phyloP scores from a whole-genome alignment of 2,329 filamentous ascomycete species.

The Arachnomyces sp. region DNA sequence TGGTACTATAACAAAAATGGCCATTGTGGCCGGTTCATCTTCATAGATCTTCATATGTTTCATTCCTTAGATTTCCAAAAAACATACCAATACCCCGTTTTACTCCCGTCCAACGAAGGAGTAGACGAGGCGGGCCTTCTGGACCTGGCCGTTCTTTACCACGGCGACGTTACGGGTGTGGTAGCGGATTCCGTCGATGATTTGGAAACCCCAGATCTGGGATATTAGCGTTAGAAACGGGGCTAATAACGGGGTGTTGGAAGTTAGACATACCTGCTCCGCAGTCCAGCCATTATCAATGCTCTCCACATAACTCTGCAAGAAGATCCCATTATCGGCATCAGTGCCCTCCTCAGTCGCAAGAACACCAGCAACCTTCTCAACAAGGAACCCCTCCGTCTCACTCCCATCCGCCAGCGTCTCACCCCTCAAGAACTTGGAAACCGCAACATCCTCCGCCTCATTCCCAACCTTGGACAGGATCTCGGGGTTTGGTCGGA shows the following conservation, averaged over 20 bases:
- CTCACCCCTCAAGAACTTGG: constrained; percentile 33
- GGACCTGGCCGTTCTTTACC: constrained; percentile 27
- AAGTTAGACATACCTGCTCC: constrained; percentile 36
- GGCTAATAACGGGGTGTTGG: constrained; percentile 2
- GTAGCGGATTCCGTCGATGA: constrained; percentile 31
- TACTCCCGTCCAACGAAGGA: constrained; percentile 21
- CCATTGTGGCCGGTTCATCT: too few relatives aligned
- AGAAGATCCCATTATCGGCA: constrained; percentile 30
- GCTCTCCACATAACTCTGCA: constrained; percentile 46
- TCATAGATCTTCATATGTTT: too few relatives aligned
- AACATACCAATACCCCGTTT: too few relatives aligned
- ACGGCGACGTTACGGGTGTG: constrained; percentile 37
- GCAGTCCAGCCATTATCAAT: constrained; percentile 46
- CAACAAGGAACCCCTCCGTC: constrained; percentile 52
- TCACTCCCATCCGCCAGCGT: constrained; percentile 47
- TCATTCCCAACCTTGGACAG: constrained; percentile 31
- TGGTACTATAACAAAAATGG: too few relatives aligned
- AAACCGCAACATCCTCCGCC: constrained; percentile 29
- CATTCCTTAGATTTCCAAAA: too few relatives aligned
- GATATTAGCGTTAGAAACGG: background rate
- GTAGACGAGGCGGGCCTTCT: constrained; percentile 35
- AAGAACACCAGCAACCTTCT: constrained; percentile 38
- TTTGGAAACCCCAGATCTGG: constrained; percentile 41
- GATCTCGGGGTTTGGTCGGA: constrained; percentile 27
- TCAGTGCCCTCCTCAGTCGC: constrained; percentile 20